Conservation (phyloP, 345 rosid species). For the Hibiscus trionum region DNA sequence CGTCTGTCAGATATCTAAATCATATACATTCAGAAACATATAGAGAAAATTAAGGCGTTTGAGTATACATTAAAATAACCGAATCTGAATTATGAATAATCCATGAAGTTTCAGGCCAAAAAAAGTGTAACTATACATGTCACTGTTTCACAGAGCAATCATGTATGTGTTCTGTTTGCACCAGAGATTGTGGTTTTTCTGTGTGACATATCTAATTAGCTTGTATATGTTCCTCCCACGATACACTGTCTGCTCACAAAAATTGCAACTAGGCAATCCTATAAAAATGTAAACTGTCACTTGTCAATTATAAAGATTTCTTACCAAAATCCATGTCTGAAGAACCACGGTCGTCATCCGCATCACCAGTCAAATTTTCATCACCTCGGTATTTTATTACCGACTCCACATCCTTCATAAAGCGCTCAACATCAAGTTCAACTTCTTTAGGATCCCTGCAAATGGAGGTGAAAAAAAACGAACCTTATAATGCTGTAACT, state of each 20-base stretch:
- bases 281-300: background rate
- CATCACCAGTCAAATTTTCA: conserved; percentile 26
- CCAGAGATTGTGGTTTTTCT: background rate
- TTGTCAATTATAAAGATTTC: background rate
- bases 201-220: background rate
- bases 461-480: background rate
- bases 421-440: conserved; percentile 56
- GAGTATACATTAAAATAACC: background rate
- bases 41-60: background rate
- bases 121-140: background rate
- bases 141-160: background rate
- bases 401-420: conserved; percentile 68
- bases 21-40: background rate
- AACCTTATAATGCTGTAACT: background rate
- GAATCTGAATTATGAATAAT: background rate
- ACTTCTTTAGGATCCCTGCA: conserved; percentile 56
- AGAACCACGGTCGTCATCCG: conserved; percentile 47
- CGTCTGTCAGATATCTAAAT: background rate
- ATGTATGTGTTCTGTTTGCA: background rate
- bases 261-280: background rate
- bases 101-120: background rate
- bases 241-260: background rate
- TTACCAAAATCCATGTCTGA: conserved; percentile 79
- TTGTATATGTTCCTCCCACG: background rate
- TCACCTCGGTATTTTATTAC: conserved; percentile 36